Evolutionary conservation across 768 basidiomycete genomes (phyloP).

Genomic region (Rhizopogon vesiculosus): DNA sequence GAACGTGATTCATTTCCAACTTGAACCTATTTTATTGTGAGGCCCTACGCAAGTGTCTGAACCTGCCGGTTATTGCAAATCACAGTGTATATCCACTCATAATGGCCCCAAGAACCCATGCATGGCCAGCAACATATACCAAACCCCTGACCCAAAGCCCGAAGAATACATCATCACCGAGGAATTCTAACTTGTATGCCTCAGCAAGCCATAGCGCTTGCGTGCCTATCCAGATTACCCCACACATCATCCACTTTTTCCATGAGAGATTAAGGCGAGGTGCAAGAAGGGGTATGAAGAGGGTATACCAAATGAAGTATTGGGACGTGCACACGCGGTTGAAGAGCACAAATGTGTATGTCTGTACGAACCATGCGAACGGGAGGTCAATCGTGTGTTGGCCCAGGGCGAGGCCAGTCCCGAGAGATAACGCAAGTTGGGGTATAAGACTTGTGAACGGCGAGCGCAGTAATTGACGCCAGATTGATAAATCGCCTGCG

Average conservation of each 20-base stretch:
- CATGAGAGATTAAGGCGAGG: conserved; percentile 56
- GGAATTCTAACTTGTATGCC: conserved; percentile 88
- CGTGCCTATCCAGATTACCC: conserved; percentile 64
- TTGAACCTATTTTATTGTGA: too few relatives aligned
- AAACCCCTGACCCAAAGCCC: conserved; percentile 77
- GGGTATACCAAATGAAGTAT: conserved; percentile 98
- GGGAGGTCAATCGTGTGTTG: conserved; percentile 53
- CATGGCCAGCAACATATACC: conserved; percentile 69
- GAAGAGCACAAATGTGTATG: conserved; percentile 86
- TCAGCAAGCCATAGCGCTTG: conserved; percentile 90
- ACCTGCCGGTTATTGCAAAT: too few relatives aligned
- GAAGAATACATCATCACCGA: conserved; percentile 69
- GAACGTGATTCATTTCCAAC: too few relatives aligned
- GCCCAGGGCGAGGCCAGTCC: conserved; percentile 72
- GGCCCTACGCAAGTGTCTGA: too few relatives aligned
- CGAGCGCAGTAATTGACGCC: conserved; percentile 52
- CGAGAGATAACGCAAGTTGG: conserved; percentile 69
- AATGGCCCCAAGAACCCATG: conserved; percentile 71
- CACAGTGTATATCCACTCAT: conserved; percentile 32
- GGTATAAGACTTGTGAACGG: conserved; percentile 81
- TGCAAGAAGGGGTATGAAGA: conserved; percentile 80
- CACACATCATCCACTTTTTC: conserved; percentile 33
- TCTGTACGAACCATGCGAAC: conserved; percentile 91
- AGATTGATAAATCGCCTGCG: conserved; percentile 22
- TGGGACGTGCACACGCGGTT: conserved; percentile 98